These are phyloP conservation scores for Sordariomycetes sp. DNA, from an alignment of 2,329 filamentous ascomycete species.

Conservation along the genomic window DNA sequence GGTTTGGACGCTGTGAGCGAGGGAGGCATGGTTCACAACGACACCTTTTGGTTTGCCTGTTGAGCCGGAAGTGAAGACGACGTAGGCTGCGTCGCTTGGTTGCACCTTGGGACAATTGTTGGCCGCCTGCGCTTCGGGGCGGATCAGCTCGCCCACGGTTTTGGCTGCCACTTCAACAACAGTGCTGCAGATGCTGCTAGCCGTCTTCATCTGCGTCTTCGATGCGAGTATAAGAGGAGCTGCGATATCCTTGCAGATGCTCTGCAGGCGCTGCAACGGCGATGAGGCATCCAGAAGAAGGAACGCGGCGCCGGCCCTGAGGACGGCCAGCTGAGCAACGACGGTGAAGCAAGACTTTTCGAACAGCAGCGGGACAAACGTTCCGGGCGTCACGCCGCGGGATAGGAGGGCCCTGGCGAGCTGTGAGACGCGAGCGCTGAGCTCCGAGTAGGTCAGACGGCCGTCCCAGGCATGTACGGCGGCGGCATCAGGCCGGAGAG, in stretches of 20 bases:
- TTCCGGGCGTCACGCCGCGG: conserved; percentile 16
- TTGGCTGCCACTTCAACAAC: neutral
- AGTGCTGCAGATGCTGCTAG: conserved; percentile 2
- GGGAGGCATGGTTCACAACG: conserved; percentile 1
- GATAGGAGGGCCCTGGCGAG: conserved; percentile 30
- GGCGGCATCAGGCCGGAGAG: conserved; percentile 21
- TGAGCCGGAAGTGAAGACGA: conserved; percentile 43
- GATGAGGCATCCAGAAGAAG: conserved; percentile 16
- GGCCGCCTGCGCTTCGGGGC: too few relatives aligned
- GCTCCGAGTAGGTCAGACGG: conserved; percentile 31
- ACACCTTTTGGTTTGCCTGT: conserved; percentile 36
- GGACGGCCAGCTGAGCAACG: conserved; percentile 17
- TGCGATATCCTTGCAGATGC: conserved; percentile 3
- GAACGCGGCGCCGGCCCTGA: conserved; percentile 20
- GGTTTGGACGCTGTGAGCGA: neutral
- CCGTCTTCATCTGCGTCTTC: conserved; percentile 8
- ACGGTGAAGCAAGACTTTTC: conserved; percentile 16
- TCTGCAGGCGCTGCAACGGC: conserved; percentile 3
- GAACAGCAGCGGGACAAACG: conserved; percentile 14
- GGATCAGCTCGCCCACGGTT: neutral
- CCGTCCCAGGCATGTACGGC: conserved; percentile 44
- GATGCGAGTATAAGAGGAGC: conserved; percentile 4
- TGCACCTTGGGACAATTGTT: neutral
- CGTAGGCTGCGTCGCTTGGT: conserved; percentile 11
- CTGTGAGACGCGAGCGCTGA: too few relatives aligned